These are phyloP conservation scores for Penicillium aurantiogriseum DNA, from an alignment of 2,329 filamentous ascomycete species.

Conservation along the genomic window DNA sequence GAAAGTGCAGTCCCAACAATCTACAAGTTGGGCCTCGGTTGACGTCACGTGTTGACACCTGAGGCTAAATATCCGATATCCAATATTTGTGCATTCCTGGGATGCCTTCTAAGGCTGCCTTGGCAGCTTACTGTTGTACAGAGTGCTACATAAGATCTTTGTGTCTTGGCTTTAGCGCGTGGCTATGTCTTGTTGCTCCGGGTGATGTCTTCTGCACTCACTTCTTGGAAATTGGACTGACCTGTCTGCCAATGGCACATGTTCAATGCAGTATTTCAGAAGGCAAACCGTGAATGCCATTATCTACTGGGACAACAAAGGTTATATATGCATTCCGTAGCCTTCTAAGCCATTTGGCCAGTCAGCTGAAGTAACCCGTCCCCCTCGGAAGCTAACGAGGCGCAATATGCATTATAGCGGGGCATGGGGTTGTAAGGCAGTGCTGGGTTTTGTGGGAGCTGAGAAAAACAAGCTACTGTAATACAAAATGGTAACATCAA, in stretches of 20 bases:
- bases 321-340: not conserved
- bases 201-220: not conserved
- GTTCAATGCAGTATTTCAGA: not conserved
- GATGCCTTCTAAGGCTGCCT: not conserved
- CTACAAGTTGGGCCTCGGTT: constrained; percentile 16
- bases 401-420: not conserved
- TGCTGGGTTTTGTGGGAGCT: constrained; percentile 3
- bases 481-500: not conserved
- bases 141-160: not conserved
- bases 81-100: not conserved
- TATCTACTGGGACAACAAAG: not conserved
- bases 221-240: not conserved
- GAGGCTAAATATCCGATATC: constrained; percentile 8
- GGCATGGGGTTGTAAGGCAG: not conserved
- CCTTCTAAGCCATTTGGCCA: not conserved
- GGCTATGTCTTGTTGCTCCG: not conserved
- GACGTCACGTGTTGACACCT: constrained; percentile 22
- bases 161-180: not conserved
- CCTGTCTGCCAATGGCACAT: not conserved
- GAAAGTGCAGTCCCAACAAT: constrained; percentile 7
- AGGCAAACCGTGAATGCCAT: not conserved
- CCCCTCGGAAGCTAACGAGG: not conserved
- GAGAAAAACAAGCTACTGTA: not conserved
- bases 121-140: not conserved
- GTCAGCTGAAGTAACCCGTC: not conserved